These are phyloP conservation scores for Mercurialis annua DNA, from an alignment of 345 rosid genomes.

Conservation along the genomic window DNA sequence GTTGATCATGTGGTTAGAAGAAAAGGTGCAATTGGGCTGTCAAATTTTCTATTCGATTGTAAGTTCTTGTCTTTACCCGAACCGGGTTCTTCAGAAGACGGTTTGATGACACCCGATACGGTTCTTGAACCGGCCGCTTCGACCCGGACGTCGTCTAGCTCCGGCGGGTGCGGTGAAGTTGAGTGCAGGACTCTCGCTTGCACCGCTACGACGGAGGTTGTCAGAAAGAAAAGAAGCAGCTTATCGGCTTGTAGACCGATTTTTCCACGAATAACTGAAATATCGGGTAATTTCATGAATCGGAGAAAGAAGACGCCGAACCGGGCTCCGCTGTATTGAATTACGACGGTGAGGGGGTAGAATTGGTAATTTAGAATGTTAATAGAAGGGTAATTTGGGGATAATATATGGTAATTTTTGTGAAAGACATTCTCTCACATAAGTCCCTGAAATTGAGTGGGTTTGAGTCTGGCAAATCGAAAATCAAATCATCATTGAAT, in stretches of 20 bases:
- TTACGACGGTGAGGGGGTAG: background rate
- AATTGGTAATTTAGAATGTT: background rate
- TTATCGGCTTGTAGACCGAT: constrained; percentile 45
- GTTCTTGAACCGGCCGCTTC: constrained; percentile 60
- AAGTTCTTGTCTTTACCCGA: constrained; percentile 59
- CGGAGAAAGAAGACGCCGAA: constrained; percentile 80
- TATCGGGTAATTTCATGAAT: constrained; percentile 46
- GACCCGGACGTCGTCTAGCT: constrained; percentile 53
- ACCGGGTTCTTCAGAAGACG: constrained; percentile 40
- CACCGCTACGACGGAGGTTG: constrained; percentile 65
- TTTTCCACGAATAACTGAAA: constrained; percentile 39
- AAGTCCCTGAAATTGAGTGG: background rate
- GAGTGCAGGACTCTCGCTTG: constrained; percentile 52
- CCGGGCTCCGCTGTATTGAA: constrained; percentile 81
- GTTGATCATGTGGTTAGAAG: constrained; percentile 49
- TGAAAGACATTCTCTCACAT: background rate
- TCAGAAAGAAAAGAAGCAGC: constrained; percentile 82
- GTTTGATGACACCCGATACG: constrained; percentile 54
- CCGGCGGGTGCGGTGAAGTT: constrained; percentile 48
- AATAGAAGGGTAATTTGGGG: constrained; percentile 23
- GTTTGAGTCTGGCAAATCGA: background rate
- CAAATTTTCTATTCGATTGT: constrained; percentile 60
- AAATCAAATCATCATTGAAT: constrained; percentile 14
- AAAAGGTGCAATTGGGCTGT: constrained; percentile 44
- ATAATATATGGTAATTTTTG: constrained; percentile 23